phyloP scores from a whole-genome alignment of 495 filamentous ascomycete genomes.

The Hamigera avellanea region DNA sequence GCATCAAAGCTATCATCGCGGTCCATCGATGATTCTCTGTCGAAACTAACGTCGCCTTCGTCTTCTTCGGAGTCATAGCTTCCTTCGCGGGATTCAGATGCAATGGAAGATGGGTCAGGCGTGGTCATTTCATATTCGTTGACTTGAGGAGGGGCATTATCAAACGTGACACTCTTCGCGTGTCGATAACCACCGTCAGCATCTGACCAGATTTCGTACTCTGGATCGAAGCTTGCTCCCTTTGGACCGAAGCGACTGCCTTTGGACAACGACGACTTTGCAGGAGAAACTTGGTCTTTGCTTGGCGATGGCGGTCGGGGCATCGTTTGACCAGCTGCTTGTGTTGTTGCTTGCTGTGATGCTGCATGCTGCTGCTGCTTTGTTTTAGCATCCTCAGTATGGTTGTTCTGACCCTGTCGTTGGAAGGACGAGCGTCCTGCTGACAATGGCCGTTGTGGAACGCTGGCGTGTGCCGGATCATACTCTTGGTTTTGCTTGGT shows the following conservation, averaged over 20 bases:
- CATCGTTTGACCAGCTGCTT: slow-evolving; percentile 18
- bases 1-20: slow-evolving; percentile 89
- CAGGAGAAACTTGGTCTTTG: slow-evolving; percentile 66
- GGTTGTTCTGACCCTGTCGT: slow-evolving; percentile 52
- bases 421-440: slow-evolving; percentile 39
- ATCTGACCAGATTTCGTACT: slow-evolving; percentile 62
- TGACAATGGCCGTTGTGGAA: slow-evolving; percentile 69
- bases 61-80: slow-evolving; percentile 82
- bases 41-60: slow-evolving; percentile 61
- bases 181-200: slow-evolving; percentile 57
- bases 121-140: slow-evolving; percentile 98
- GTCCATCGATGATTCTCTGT: slow-evolving; percentile 51
- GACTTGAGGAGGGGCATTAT: slow-evolving; percentile 82
- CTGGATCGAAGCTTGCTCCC: slow-evolving; percentile 53
- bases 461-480: slow-evolving; percentile 63
- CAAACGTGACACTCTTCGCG: slow-evolving; percentile 93
- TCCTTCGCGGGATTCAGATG: slow-evolving; percentile 76
- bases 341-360: slow-evolving; percentile 4
- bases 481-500: slow-evolving; percentile 83
- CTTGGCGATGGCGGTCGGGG: slow-evolving; percentile 48
- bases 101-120: slow-evolving; percentile 81
- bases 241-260: slow-evolving; percentile 54
- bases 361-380: slow-evolving; percentile 31
- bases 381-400: slow-evolving; percentile 22
- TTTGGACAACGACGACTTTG: slow-evolving; percentile 72